Evolutionary conservation across 257 asterid species (phyloP).

Genomic region (Verbena officinalis): DNA sequence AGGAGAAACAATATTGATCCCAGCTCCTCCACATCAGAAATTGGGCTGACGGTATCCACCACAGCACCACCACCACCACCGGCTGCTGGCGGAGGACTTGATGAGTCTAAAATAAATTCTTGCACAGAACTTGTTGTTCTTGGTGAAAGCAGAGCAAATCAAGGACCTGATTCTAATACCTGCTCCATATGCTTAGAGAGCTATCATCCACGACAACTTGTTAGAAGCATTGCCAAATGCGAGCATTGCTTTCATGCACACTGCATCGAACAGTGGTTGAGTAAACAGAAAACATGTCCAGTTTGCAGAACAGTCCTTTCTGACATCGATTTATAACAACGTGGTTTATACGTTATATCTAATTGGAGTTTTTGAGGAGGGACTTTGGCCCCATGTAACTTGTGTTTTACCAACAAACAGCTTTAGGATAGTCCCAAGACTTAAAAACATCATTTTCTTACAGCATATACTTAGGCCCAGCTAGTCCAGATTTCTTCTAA

Average conservation of each 20-base stretch:
- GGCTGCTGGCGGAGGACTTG: conserved; percentile 8
- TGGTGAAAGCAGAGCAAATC: conserved; percentile 22
- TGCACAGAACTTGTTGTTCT: conserved; percentile 22
- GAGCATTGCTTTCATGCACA: conserved; percentile 35
- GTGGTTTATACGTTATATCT: too few species aligned
- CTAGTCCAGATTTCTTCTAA: too few species aligned
- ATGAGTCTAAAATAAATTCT: conserved; percentile 16
- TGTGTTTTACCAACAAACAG: too few species aligned
- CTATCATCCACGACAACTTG: conserved; percentile 5
- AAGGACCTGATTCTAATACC: conserved; percentile 16
- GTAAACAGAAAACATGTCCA: conserved; percentile 29
- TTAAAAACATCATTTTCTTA: too few species aligned
- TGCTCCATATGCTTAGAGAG: conserved; percentile 36
- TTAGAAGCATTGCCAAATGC: conserved; percentile 35
- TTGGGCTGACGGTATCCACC: conserved; percentile 6
- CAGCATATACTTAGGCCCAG: too few species aligned
- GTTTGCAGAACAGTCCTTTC: conserved; percentile 31
- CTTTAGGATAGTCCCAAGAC: too few species aligned
- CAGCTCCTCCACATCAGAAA: not conserved
- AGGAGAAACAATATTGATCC: not conserved
- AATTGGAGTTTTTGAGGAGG: too few species aligned
- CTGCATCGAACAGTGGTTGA: conserved; percentile 34
- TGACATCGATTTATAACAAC: too few species aligned
- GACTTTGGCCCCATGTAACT: too few species aligned
- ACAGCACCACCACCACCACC: not conserved